phyloP scores from a whole-genome alignment of 2,329 filamentous ascomycete genomes.

The Lasiodiplodia citricola region DNA sequence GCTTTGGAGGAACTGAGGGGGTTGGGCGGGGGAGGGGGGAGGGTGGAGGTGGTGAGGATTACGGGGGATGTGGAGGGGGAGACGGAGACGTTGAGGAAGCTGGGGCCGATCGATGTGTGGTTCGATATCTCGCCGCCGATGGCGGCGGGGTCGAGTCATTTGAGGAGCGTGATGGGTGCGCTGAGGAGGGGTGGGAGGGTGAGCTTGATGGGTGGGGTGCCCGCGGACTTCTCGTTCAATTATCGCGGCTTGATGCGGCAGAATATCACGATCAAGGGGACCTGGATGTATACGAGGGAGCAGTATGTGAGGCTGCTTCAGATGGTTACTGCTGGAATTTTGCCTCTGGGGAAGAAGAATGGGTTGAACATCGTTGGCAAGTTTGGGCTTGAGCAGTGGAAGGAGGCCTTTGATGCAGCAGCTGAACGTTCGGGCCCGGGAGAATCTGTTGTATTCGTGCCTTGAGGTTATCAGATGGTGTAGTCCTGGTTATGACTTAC shows the following conservation, averaged over 20 bases:
- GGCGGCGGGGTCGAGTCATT: constrained; percentile 46
- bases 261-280: constrained; percentile 47
- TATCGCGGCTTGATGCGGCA: constrained; percentile 38
- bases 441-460: neutral
- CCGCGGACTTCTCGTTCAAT: constrained; percentile 38
- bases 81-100: constrained; percentile 37
- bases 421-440: neutral
- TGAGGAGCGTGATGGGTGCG: constrained; percentile 45
- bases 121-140: constrained; percentile 55
- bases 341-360: constrained; percentile 43
- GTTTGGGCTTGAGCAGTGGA: constrained; percentile 42
- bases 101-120: constrained; percentile 48
- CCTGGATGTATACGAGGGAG: constrained; percentile 52
- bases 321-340: constrained; percentile 49
- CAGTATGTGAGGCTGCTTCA: constrained; percentile 49
- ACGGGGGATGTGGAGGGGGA: constrained; percentile 49
- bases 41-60: constrained; percentile 49
- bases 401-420: constrained; percentile 30
- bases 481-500: too few species aligned
- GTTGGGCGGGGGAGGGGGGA: constrained; percentile 22
- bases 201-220: constrained; percentile 38
- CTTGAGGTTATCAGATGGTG: too few species aligned
- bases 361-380: constrained; percentile 38
- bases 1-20: constrained; percentile 43
- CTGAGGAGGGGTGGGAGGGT: constrained; percentile 45